These are phyloP conservation scores for Metrosideros polymorpha DNA, from an alignment of 441 rosid genomes.

Conservation along the genomic window DNA sequence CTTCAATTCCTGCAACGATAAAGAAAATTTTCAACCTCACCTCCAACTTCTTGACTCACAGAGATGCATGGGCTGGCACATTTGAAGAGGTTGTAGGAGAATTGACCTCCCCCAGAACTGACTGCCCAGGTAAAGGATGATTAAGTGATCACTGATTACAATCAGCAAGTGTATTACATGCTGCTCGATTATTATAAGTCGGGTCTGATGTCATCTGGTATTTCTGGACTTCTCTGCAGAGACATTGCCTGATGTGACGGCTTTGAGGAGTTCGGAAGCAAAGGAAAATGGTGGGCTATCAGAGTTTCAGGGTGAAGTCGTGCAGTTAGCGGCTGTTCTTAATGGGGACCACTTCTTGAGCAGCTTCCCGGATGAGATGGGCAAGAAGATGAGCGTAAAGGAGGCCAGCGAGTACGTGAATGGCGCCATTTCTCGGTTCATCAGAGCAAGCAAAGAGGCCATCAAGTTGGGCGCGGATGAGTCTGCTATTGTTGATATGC, in stretches of 20 bases:
- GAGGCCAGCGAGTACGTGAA: constrained; percentile 63
- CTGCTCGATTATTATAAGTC: not conserved
- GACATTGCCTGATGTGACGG: constrained; percentile 56
- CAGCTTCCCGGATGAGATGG: constrained; percentile 68
- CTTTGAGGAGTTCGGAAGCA: constrained; percentile 56
- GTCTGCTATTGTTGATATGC: not conserved
- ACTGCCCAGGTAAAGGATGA: constrained; percentile 52
- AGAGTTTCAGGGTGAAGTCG: constrained; percentile 74
- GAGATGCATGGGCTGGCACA: constrained; percentile 98
- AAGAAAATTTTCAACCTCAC: constrained; percentile 84
- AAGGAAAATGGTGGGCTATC: constrained; percentile 56
- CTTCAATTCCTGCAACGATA: constrained; percentile 87
- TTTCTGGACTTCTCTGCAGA: constrained; percentile 21
- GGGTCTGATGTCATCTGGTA: not conserved
- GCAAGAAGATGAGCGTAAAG: constrained; percentile 70
- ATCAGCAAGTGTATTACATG: not conserved
- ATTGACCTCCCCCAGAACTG: constrained; percentile 74
- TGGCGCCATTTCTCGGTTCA: constrained; percentile 63
- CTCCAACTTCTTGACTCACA: constrained; percentile 81
- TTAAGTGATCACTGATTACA: not conserved
- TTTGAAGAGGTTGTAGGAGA: constrained; percentile 65
- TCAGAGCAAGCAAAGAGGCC: constrained; percentile 12
- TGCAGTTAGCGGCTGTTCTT: constrained; percentile 85
- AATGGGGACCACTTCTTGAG: constrained; percentile 82
- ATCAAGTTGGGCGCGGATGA: not conserved